Conservation (phyloP, 768 basidiomycete genomes). For the Melanogaster broomeanus region DNA sequence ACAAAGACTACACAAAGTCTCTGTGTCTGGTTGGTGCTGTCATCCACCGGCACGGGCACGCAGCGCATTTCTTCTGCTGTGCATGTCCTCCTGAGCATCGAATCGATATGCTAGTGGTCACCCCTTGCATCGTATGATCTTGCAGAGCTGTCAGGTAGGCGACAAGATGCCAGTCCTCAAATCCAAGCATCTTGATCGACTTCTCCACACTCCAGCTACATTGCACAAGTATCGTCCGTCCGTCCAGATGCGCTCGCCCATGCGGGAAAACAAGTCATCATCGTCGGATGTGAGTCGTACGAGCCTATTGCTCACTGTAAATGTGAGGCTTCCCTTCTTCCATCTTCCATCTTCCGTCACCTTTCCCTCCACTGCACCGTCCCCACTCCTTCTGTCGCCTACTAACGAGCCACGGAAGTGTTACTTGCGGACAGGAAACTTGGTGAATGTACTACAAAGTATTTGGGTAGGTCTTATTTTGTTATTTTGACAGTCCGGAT, state of each 20-base stretch:
- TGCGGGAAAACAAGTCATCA: slow-evolving; percentile 43
- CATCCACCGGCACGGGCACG: background rate
- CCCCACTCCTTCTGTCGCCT: too few species aligned
- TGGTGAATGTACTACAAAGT: slow-evolving; percentile 39
- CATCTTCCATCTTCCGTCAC: too few species aligned
- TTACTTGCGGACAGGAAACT: slow-evolving; percentile 40
- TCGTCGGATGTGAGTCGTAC: slow-evolving; percentile 66
- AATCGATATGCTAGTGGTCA: background rate
- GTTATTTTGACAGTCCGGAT: too few species aligned
- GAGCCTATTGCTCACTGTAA: slow-evolving; percentile 50
- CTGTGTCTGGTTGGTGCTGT: background rate
- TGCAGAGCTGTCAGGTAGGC: slow-evolving; percentile 46
- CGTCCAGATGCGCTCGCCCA: slow-evolving; percentile 40
- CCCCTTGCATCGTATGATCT: background rate
- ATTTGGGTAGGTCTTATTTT: slow-evolving; percentile 43
- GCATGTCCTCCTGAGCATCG: slow-evolving; percentile 15
- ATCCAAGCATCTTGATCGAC: background rate
- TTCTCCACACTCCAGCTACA: slow-evolving; percentile 41
- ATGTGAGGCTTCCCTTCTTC: slow-evolving; percentile 36
- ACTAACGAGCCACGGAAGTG: slow-evolving; percentile 42
- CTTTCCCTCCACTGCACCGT: too few species aligned
- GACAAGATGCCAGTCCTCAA: background rate
- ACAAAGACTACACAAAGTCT: background rate
- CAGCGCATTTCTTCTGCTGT: background rate
- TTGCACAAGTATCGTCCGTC: slow-evolving; percentile 45